Conservation (phyloP, 2,329 filamentous ascomycete species). For the Penicillium sp. region DNA sequence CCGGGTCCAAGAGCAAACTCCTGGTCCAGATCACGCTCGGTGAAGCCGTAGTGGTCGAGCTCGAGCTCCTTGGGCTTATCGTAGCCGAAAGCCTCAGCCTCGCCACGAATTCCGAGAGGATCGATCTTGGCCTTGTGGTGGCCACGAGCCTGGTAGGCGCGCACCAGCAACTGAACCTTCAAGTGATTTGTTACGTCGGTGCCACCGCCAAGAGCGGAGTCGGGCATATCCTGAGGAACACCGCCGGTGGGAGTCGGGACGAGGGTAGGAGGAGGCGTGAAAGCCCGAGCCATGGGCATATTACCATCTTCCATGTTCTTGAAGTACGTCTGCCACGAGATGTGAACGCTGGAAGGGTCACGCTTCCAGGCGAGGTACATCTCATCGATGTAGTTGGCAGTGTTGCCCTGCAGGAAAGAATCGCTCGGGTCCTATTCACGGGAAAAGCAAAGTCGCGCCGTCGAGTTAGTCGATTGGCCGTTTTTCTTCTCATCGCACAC, state of each 20-base stretch:
- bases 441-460: slow-evolving; percentile 17
- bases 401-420: slow-evolving; percentile 93
- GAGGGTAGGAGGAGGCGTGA: slow-evolving; percentile 89
- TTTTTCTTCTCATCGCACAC: slow-evolving; percentile 5
- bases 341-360: slow-evolving; percentile 86
- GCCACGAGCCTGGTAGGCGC: slow-evolving; percentile 94
- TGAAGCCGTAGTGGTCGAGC: slow-evolving; percentile 91
- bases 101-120: slow-evolving; percentile 84
- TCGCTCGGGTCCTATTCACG: slow-evolving; percentile 69
- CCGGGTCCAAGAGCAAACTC: slow-evolving; percentile 90
- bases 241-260: slow-evolving; percentile 75
- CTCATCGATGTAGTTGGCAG: slow-evolving; percentile 98
- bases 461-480: slow-evolving; percentile 22
- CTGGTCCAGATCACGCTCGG: slow-evolving; percentile 84
- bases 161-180: slow-evolving; percentile 94
- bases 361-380: slow-evolving; percentile 99
- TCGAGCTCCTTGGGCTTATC: slow-evolving; percentile 86
- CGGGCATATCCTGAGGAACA: slow-evolving; percentile 66
- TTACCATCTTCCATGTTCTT: slow-evolving; percentile 97
- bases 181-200: slow-evolving; percentile 90
- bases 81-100: slow-evolving; percentile 77
- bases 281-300: slow-evolving; percentile 96
- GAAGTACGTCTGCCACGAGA: slow-evolving; percentile 99
- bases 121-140: slow-evolving; percentile 99
- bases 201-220: slow-evolving; percentile 61